Evolutionary conservation across 192 early-diverging fungal species (phyloP), one percentile per base, ranked within the genome.

Genomic region (Backusella macrospora): DNA sequence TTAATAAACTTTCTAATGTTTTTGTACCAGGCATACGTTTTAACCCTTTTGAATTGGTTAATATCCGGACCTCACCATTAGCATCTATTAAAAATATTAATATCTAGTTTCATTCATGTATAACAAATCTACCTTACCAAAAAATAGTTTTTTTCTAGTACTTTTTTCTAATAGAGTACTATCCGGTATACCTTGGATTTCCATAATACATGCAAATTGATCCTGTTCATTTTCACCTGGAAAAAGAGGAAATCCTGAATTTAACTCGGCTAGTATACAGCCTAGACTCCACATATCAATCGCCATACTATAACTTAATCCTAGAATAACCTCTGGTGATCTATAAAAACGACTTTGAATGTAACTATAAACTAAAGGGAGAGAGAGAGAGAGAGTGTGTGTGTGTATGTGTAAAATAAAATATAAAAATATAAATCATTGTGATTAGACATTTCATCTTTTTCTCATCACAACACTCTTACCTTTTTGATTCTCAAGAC

Each of bases 221-320:
- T 98, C 95, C 70, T 93, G 90, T 78, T 98, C 96, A 74, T 96
- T 96, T 78, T 98, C 96, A 37, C 96, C 96, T 2, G 96, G 96
- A 75, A 98, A 98, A 46, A 98, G 81, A 38, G 96, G 96, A 73
- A 94, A 95, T 15, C 92, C 90, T 1, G 91, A 91, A 68, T 87
- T 86, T 52, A 98, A 79, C 77, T 98, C 96, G 23, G 90, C 95
- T 7, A 96, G 87, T 55, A 98, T 96, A 79, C 95, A 96, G 7
- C 96, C 96, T 42, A 98, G 81, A 63, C 90, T 92, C 96, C 96
- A 98, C 89, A 98, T 92, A 79, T 98, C 96, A 72, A 97, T 98
- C 7, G 93, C 89, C 68, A 89, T 92, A 72, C 86, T 94, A 77
- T 98, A 98, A 16, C 85, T 87, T 74, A 87, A 83, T 43, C 94